Evolutionary conservation across 2,329 filamentous ascomycete genomes (phyloP).

Genomic region (Rhexocercosporidium sp.): DNA sequence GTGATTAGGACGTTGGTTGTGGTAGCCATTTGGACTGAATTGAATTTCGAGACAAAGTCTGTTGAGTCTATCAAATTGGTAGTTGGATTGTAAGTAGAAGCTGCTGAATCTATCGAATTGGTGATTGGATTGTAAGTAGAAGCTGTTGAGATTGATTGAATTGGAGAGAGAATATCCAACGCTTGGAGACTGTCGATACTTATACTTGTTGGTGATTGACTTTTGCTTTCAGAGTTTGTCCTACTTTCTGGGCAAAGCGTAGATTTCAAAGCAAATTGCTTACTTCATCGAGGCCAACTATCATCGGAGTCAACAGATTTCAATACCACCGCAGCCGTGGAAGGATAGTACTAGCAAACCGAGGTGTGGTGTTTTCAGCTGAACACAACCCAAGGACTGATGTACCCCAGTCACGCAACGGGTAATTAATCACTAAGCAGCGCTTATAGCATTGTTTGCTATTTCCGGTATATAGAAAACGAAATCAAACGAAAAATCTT

Average conservation of each 20-base stretch:
- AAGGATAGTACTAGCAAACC: not conserved
- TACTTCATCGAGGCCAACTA: not conserved
- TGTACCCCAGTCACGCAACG: not conserved
- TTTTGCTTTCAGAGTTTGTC: not conserved
- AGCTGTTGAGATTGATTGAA: not conserved
- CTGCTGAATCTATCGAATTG: not conserved
- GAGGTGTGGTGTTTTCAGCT: too few relatives aligned
- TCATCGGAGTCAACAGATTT: too few relatives aligned
- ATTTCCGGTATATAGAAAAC: not conserved
- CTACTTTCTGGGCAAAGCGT: not conserved
- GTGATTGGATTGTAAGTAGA: not conserved
- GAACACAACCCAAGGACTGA: not conserved
- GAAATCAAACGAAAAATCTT: not conserved
- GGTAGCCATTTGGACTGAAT: slow-evolving; percentile 7
- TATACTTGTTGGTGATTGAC: not conserved
- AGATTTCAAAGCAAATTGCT: not conserved
- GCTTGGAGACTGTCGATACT: not conserved
- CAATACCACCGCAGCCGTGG: not conserved
- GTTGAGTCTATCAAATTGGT: not conserved
- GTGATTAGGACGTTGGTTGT: slow-evolving; percentile 19
- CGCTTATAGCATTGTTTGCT: not conserved
- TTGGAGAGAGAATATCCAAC: not conserved
- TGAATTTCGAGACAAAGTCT: not conserved
- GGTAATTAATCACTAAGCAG: not conserved
- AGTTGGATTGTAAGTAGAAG: not conserved